Base-by-base conservation (phyloP, 225 moss, liverwort and hornwort species). In the Lunularia cruciata region DNA sequence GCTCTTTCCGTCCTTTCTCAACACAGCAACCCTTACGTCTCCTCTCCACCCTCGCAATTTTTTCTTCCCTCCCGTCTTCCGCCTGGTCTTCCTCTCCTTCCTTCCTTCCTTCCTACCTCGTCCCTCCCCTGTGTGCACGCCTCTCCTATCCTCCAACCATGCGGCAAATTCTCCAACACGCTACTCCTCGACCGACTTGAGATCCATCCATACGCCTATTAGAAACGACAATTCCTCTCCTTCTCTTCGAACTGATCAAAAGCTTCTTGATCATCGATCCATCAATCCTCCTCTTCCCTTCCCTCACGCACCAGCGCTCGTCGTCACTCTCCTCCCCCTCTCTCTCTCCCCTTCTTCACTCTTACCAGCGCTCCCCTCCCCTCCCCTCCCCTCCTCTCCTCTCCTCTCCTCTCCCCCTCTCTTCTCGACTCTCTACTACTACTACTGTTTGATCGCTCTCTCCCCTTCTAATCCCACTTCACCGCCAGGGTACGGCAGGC, bases 91-190 rank as follows among this genome's bases (percentile, higher is more conserved):
- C 31, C 2, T 40, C 26, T 47, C 42, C 31, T 33, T 47, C 15
- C 46, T 46, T 2, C 26, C 65, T 40, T 31, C 46, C 45, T 47
- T 45, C 19, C 63, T 5, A 27, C 9, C 31, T 30, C 47, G 30
- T 61, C 39, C 37, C 61, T 38, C 26, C 20, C 18, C 65, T 46
- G 46, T 15, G 47, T 65, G 45, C 65, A 65, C 46, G 65, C 65
- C 46, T 65, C 65, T 65, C 46, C 28, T 31, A 46, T 32, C 18
- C 43, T 46, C 63, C n/a, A 4, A 31, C 30, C 45, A 30, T 30
- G 28, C 28, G 47, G 46, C 43, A 65, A 43, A 47, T 65, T 47
- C 47, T 8, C 32, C 65, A 3, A 65, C 65, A 65, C 65, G 65
- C 65, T 26, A 65, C 65, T 8, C 26, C n/a, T n/a, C n/a, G n/a